Evolutionary conservation across 2,329 filamentous ascomycete species (phyloP).

Genomic region (Fusarium pilosicola): DNA sequence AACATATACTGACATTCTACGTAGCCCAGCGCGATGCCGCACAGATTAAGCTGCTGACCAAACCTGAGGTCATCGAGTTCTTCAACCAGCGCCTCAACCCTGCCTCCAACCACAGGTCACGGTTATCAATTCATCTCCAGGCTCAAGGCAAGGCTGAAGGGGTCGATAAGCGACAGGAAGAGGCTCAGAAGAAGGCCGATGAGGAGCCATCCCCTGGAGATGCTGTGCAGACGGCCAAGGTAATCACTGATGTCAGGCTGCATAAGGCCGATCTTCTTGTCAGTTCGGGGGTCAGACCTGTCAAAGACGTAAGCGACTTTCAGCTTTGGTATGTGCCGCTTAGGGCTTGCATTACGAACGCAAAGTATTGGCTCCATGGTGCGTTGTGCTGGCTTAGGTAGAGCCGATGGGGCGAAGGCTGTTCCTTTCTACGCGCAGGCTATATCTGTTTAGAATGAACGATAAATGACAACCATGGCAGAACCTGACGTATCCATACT

Average conservation of each 20-base stretch:
- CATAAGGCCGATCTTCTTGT: constrained; percentile 82
- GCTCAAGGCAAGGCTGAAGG: constrained; percentile 70
- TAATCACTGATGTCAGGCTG: constrained; percentile 80
- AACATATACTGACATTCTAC: constrained; percentile 26
- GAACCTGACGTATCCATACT: too few relatives aligned
- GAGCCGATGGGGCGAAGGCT: too few relatives aligned
- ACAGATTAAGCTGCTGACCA: constrained; percentile 77
- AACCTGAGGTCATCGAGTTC: constrained; percentile 82
- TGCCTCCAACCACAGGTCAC: constrained; percentile 77
- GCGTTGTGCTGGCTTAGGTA: too few relatives aligned
- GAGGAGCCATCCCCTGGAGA: constrained; percentile 48
- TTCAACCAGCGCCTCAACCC: constrained; percentile 81
- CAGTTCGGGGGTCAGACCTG: constrained; percentile 76
- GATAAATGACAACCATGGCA: too few relatives aligned
- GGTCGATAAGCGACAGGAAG: constrained; percentile 59
- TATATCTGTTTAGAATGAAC: too few relatives aligned
- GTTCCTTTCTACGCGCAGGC: too few relatives aligned
- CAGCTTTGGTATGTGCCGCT: too few relatives aligned
- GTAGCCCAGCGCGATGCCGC: constrained; percentile 80
- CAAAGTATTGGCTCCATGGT: too few relatives aligned
- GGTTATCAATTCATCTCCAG: constrained; percentile 83
- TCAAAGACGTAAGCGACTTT: constrained; percentile 57
- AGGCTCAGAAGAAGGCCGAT: constrained; percentile 49
- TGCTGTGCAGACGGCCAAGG: constrained; percentile 54
- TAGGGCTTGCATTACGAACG: too few relatives aligned